phyloP scores from a whole-genome alignment of 2,329 filamentous ascomycete species.

The Bipolaris cookei region DNA sequence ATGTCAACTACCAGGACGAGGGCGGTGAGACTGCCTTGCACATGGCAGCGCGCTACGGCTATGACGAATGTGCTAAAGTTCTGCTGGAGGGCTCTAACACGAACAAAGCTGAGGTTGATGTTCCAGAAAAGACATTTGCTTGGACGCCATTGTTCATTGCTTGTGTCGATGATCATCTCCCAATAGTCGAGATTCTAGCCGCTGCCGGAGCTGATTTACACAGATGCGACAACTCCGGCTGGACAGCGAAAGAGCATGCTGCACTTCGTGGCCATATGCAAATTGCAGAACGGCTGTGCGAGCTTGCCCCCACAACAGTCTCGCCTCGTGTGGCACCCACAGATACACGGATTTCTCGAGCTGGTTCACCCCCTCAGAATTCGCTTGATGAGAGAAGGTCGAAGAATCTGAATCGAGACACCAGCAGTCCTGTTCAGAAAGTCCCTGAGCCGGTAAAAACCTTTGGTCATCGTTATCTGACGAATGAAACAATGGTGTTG shows the following conservation, averaged over 20 bases:
- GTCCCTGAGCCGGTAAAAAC: conserved; percentile 83
- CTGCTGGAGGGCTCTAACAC: conserved; percentile 72
- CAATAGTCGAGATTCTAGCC: conserved; percentile 77
- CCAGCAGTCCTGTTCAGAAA: conserved; percentile 49
- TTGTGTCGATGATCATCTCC: conserved; percentile 82
- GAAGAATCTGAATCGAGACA: conserved; percentile 49
- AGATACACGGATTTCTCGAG: conserved; percentile 38
- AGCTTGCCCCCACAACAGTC: conserved; percentile 56
- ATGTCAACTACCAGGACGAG: conserved; percentile 92
- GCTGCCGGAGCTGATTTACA: conserved; percentile 78
- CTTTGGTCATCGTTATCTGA: conserved; percentile 95
- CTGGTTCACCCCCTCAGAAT: conserved; percentile 59
- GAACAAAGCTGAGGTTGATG: conserved; percentile 77
- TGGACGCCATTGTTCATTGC: conserved; percentile 97
- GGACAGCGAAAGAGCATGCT: conserved; percentile 93
- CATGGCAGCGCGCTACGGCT: conserved; percentile 86
- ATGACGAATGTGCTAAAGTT: conserved; percentile 78
- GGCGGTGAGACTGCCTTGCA: conserved; percentile 91
- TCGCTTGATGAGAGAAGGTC: conserved; percentile 61
- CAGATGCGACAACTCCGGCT: conserved; percentile 82
- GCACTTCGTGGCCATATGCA: conserved; percentile 85
- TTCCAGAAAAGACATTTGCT: conserved; percentile 81
- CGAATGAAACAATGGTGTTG: conserved; percentile 83
- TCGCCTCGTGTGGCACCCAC: conserved; percentile 34
- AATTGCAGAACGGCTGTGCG: conserved; percentile 73